Base-by-base conservation (phyloP, 495 filamentous ascomycete genomes). In the Paragyromitra xinjiangensis region DNA sequence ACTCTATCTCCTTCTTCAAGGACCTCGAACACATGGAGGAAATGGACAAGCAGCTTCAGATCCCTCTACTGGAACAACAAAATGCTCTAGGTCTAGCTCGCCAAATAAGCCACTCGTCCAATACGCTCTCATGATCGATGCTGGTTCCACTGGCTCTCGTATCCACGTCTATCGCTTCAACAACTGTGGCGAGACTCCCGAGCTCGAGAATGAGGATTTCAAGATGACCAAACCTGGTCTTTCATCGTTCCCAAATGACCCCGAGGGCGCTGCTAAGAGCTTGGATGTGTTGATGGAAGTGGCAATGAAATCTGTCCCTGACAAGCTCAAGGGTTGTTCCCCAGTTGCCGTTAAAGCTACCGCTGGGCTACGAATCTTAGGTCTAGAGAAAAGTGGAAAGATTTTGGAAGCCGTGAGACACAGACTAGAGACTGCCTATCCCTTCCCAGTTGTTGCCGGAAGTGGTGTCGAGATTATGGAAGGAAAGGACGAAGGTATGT, bases 131-230 rank as follows among this genome's bases (percentile, higher is more conserved):
- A 98, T 99, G 95, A 93, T 99, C 81, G 95, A 99, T 86, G 95
- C 95, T 48, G 95, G 95, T 69, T 98, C 94, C 85, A 97, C 95
- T 51, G 95, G 95, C 71, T 98, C 95, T 73, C 92, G 95, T 68
- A 97, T 99, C 82, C 95, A 99, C 85, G 94, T 98, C 68, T 99
- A 98, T 86, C 91, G 91, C 73, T 99, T 99, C 89, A 99, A 98
- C 86, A 99, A 98, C 86, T 99, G 95, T 85, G 96, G 94, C 64
- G 83, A 91, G 45, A 94, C 94, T 24, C 95, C 95, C n/a, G 95
- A 98, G 85, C 88, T 99, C 19, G 95, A 99, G 83, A 86, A 90
- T 80, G 95, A 99, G 83, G 87, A 91, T 24, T 99, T 99, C 83
- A 89, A 96, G 86, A 91, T 92, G 90, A 98, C 94, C 19, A 88